Evolutionary conservation across 169 alveolate genomes (phyloP).

Genomic region (Plasmodium chabaudi): DNA sequence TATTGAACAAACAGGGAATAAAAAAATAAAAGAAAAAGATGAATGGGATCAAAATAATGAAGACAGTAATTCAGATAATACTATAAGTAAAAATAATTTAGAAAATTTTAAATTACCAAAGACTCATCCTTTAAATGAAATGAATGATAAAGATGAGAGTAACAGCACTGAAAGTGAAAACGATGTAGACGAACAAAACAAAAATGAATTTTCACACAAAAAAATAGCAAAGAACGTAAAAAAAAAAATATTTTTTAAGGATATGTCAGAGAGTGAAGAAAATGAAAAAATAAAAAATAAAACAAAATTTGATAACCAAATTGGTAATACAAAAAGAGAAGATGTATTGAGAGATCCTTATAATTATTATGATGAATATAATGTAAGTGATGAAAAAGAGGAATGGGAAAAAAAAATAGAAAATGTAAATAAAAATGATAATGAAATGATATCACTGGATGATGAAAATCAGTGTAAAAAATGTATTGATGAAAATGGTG

Average conservation of each 20-base stretch:
- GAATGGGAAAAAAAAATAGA: neutral
- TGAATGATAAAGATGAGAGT: neutral
- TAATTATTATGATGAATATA: neutral
- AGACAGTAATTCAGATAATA: neutral
- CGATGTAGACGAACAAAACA: neutral
- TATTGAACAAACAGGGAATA: neutral
- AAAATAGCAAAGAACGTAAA: constrained; percentile 2
- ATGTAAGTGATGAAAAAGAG: neutral
- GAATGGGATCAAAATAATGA: neutral
- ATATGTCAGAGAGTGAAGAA: neutral
- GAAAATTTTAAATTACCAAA: constrained; percentile 45
- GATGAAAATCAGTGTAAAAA: neutral
- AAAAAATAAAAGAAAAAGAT: neutral
- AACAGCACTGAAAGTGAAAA: neutral
- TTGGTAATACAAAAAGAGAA: neutral
- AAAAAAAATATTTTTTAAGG: constrained; percentile 35
- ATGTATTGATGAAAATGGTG: neutral
- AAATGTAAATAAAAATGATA: neutral
- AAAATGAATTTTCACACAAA: neutral
- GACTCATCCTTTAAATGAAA: constrained; percentile 39
- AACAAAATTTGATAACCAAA: neutral
- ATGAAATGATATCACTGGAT: neutral
- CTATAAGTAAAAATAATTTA: constrained; percentile 17
- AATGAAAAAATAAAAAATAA: neutral
- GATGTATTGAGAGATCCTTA: neutral